A percentile compares a stretch with the other conserved stretches of the same genome.
These are phyloP conservation scores for Dactylellina cionopaga DNA, from an alignment of 2,329 filamentous ascomycete genomes.

Conservation along the genomic window DNA sequence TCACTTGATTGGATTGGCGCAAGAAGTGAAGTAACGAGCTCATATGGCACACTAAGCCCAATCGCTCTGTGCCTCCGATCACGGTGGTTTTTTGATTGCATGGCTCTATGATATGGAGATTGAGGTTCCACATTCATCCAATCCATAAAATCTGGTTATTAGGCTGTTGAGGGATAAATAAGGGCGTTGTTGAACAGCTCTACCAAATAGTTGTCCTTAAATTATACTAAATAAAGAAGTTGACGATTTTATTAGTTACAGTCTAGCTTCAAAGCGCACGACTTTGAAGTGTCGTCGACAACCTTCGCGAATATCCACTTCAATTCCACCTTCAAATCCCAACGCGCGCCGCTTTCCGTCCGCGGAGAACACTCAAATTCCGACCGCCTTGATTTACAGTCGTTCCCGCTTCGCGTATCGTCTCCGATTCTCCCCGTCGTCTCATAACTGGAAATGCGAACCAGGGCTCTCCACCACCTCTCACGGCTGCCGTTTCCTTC, in stretches of 20 bases:
- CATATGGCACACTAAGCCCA: too few relatives aligned
- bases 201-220: neutral
- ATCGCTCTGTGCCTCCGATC: too few relatives aligned
- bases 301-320: slow-evolving; percentile 4
- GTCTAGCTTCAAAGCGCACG: neutral
- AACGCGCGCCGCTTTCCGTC: neutral
- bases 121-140: neutral
- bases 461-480: slow-evolving; percentile 24
- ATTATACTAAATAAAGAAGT: neutral
- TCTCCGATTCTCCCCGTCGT: slow-evolving; percentile 35
- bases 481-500: slow-evolving; percentile 23
- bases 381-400: neutral
- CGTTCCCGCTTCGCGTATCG: neutral
- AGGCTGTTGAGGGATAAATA: neutral
- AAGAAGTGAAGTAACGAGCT: too few relatives aligned
- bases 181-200: too few relatives aligned
- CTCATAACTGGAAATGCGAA: slow-evolving; percentile 26
- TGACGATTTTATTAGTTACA: too few relatives aligned
- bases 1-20: too few relatives aligned
- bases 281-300: slow-evolving; percentile 1
- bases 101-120: neutral
- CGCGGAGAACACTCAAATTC: slow-evolving; percentile 32
- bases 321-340: neutral
- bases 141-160: neutral
- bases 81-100: too few relatives aligned